Conservation (phyloP, 352 stramenopile species). For the Aphanomyces stellatus region DNA sequence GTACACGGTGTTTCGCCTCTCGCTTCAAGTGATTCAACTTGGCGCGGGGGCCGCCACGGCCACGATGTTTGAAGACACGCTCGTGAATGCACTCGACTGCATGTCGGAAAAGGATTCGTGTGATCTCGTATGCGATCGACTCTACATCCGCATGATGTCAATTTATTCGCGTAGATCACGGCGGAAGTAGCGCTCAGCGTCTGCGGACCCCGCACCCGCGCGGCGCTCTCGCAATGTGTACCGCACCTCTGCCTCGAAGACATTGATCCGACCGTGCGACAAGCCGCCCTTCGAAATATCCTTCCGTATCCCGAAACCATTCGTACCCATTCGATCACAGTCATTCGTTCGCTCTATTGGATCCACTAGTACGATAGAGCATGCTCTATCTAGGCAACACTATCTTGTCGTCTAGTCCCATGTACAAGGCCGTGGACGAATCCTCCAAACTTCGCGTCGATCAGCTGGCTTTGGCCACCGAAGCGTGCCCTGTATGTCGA, state of each 20-base stretch:
- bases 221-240: neutral
- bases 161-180: neutral
- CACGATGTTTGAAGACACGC: neutral
- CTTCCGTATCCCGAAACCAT: neutral
- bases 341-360: constrained; percentile 10
- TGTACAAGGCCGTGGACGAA: neutral
- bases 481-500: neutral
- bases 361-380: neutral
- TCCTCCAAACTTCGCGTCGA: neutral
- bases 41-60: neutral
- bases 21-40: neutral
- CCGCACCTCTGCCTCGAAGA: constrained; percentile 9
- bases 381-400: neutral
- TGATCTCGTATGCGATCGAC: neutral
- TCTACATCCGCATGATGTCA: neutral
- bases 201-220: neutral
- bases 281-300: neutral
- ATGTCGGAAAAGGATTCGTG: neutral
- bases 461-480: neutral
- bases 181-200: neutral
- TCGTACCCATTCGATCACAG: neutral
- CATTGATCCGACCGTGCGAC: neutral
- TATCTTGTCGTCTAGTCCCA: neutral
- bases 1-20: neutral
- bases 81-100: neutral